A percentile compares a stretch with the other conserved stretches of the same genome.
phyloP scores from a whole-genome alignment of 352 stramenopile species.

The Phytophthora sp. region DNA sequence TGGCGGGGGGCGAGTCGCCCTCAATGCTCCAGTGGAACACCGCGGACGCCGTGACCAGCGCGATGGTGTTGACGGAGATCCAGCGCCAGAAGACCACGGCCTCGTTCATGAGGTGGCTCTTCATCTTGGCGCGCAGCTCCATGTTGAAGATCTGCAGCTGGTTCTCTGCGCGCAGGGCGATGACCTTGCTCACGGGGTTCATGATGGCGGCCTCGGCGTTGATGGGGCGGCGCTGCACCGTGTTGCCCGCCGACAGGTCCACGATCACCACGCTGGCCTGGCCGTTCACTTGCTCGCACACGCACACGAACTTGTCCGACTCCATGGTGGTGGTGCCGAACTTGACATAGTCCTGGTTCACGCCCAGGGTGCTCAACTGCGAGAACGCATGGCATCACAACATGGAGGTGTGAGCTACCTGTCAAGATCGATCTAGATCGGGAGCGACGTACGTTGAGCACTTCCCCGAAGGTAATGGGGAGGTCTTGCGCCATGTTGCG shows the following conservation, averaged over 20 bases:
- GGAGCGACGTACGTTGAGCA: conserved; percentile 87
- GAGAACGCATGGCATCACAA: conserved; percentile 20
- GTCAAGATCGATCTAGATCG: too few species aligned
- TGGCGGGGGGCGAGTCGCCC: conserved; percentile 89
- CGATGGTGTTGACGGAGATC: conserved; percentile 97
- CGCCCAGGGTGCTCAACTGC: conserved; percentile 85
- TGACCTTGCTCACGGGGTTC: conserved; percentile 97
- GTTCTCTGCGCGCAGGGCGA: conserved; percentile 87
- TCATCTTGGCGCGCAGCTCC: conserved; percentile 99
- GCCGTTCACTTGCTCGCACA: conserved; percentile 92
- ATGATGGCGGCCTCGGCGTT: conserved; percentile 99
- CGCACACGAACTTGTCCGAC: conserved; percentile 97
- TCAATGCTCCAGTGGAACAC: conserved; percentile 99
- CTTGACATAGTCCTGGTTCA: conserved; percentile 93
- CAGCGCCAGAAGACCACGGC: conserved; percentile 99
- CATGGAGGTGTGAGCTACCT: conserved; percentile 4
- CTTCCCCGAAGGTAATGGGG: conserved; percentile 90
- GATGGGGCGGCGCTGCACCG: conserved; percentile 94
- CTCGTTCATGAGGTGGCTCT: conserved; percentile 93
- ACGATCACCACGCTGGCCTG: conserved; percentile 92
- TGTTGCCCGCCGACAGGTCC: conserved; percentile 89
- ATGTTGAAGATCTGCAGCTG: conserved; percentile 99
- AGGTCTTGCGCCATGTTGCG: conserved; percentile 85
- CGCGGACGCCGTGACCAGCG: conserved; percentile 95
- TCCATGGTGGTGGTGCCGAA: conserved; percentile 96